Evolutionary conservation across 2,329 filamentous ascomycete species (phyloP).

Genomic region (Aspergillus sp.): DNA sequence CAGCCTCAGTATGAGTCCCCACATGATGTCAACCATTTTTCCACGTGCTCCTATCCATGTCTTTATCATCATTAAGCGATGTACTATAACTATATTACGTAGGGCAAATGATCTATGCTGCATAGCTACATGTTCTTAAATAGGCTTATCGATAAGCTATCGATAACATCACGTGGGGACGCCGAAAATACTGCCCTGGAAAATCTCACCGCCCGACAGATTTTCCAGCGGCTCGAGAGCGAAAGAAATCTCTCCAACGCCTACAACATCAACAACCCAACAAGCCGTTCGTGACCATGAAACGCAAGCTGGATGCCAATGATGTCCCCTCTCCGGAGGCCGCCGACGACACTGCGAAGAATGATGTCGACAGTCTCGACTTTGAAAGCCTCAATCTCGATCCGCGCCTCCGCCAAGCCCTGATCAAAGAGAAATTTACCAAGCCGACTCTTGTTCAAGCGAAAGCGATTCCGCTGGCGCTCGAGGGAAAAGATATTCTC

Average conservation of each 20-base stretch:
- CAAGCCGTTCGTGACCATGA: slow-evolving; percentile 37
- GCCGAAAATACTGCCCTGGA: slow-evolving; percentile 23
- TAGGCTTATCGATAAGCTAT: not conserved
- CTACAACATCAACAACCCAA: slow-evolving; percentile 5
- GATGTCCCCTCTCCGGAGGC: slow-evolving; percentile 44
- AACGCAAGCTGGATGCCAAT: slow-evolving; percentile 50
- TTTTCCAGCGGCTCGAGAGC: slow-evolving; percentile 17
- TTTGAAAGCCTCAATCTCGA: slow-evolving; percentile 82
- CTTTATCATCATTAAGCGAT: too few relatives aligned
- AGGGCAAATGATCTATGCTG: too few relatives aligned
- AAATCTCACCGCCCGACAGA: slow-evolving; percentile 34
- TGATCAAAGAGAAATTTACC: slow-evolving; percentile 79
- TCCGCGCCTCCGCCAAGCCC: slow-evolving; percentile 77
- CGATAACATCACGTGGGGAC: not conserved
- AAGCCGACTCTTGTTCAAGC: slow-evolving; percentile 86
- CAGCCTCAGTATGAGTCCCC: too few relatives aligned
- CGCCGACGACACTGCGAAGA: slow-evolving; percentile 23
- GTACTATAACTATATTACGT: too few relatives aligned
- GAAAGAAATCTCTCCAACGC: slow-evolving; percentile 28
- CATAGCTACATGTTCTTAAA: not conserved
- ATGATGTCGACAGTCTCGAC: slow-evolving; percentile 43
- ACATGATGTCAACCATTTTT: too few relatives aligned
- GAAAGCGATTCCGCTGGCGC: slow-evolving; percentile 80
- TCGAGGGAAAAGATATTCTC: slow-evolving; percentile 85
- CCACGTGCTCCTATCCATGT: too few relatives aligned